phyloP scores from a whole-genome alignment of 352 stramenopile genomes.

The Phytophthora megakarya region DNA sequence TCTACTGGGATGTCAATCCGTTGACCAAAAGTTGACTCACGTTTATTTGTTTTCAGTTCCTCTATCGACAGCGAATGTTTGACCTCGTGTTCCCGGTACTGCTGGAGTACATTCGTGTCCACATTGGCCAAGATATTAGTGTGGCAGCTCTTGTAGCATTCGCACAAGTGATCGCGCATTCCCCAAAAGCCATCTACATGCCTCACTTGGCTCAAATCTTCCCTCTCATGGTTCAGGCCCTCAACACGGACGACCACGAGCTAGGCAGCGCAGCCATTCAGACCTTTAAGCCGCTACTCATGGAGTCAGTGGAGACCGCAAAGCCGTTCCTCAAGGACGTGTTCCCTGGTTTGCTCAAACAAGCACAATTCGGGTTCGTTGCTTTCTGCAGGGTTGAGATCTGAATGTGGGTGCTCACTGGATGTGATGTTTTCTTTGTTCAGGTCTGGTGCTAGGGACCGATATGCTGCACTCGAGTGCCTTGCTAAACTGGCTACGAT shows the following conservation, averaged over 20 bases:
- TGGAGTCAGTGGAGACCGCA: conserved; percentile 78
- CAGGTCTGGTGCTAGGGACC: conserved; percentile 66
- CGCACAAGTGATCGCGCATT: conserved; percentile 82
- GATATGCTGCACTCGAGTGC: conserved; percentile 77
- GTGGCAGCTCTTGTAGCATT: conserved; percentile 77
- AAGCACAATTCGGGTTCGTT: conserved; percentile 78
- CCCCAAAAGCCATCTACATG: conserved; percentile 79
- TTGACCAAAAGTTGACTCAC: background rate
- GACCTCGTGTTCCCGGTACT: conserved; percentile 76
- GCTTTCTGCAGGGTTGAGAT: background rate
- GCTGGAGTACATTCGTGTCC: conserved; percentile 61
- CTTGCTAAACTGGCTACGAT: conserved; percentile 78
- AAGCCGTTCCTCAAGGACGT: conserved; percentile 88
- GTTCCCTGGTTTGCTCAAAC: conserved; percentile 82
- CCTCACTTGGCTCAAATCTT: conserved; percentile 80
- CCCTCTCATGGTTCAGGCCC: conserved; percentile 81
- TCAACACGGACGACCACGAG: conserved; percentile 75
- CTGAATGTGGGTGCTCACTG: conserved; percentile 3
- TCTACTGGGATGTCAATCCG: background rate
- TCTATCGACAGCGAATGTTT: conserved; percentile 84
- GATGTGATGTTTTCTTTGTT: background rate
- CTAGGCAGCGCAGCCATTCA: conserved; percentile 78
- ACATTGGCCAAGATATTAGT: conserved; percentile 44
- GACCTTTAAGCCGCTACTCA: conserved; percentile 77
- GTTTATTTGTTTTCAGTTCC: conserved; percentile 48